These are phyloP conservation scores for Cercospora berteroae DNA, from an alignment of 2,329 filamentous ascomycete genomes.

Conservation along the genomic window DNA sequence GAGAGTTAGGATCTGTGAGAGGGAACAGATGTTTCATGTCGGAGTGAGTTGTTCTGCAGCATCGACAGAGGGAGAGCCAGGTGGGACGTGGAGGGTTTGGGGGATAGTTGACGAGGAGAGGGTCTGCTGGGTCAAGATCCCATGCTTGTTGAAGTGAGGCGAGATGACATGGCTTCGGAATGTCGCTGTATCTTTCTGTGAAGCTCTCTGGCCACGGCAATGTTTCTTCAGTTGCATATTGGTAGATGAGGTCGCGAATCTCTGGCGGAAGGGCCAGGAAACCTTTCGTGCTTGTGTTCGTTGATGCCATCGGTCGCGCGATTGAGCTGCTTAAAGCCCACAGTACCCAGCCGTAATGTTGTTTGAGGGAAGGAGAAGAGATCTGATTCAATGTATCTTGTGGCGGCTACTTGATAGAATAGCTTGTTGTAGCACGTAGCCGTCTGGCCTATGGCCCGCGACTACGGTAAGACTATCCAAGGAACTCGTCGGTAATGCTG, in stretches of 20 bases:
- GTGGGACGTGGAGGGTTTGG: not conserved
- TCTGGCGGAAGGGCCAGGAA: conserved; percentile 12
- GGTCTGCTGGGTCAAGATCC: not conserved
- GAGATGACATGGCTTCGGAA: not conserved
- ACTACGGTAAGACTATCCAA: not conserved
- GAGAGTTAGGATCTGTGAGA: not conserved
- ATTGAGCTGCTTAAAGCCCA: not conserved
- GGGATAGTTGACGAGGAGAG: not conserved
- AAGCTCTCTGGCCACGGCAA: not conserved
- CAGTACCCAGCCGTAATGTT: not conserved
- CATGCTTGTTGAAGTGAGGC: not conserved
- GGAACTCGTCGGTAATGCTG: not conserved
- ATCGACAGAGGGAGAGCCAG: conserved; percentile 6
- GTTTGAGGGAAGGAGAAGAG: not conserved
- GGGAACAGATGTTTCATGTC: not conserved
- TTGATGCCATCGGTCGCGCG: not conserved
- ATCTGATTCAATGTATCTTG: not conserved
- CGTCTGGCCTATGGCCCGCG: not conserved
- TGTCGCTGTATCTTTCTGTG: not conserved
- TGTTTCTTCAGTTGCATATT: not conserved
- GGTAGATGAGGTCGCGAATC: conserved; percentile 11
- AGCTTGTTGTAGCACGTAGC: not conserved
- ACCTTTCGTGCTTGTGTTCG: not conserved
- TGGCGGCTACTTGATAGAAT: not conserved
- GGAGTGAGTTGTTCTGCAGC: conserved; percentile 2